A percentile compares a stretch with the other conserved stretches of the same genome.
Evolutionary conservation across 2,329 filamentous ascomycete species (phyloP).

Genomic region (Dendrostoma leiphaemia): DNA sequence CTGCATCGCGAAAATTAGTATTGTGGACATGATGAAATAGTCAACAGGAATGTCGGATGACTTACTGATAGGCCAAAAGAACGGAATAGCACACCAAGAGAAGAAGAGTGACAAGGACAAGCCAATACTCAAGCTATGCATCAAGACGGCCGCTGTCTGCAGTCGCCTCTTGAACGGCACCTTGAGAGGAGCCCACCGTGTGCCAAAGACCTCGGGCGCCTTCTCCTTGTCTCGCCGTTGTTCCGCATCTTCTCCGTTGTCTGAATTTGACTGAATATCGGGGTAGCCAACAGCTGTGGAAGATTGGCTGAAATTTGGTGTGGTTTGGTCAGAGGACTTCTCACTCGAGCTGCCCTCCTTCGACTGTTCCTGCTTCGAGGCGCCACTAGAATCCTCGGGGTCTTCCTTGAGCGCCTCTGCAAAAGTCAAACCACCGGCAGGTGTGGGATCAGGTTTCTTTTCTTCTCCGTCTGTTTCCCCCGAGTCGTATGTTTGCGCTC

Average conservation of each 20-base stretch:
- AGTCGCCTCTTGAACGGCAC: conserved; percentile 69
- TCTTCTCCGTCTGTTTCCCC: background rate
- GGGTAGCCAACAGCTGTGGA: conserved; percentile 18
- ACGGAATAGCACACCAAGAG: conserved; percentile 83
- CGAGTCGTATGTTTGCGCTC: background rate
- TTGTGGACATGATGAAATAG: too few species aligned
- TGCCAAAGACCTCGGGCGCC: conserved; percentile 40
- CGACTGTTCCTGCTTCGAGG: background rate
- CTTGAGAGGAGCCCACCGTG: conserved; percentile 81
- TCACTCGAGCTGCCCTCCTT: background rate
- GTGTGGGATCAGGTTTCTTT: conserved; percentile 6
- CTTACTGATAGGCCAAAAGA: conserved; percentile 74
- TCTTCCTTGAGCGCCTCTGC: conserved; percentile 16
- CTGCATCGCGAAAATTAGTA: background rate
- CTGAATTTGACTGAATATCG: conserved; percentile 9
- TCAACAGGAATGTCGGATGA: background rate
- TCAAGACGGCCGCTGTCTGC: conserved; percentile 75
- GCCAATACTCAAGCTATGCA: conserved; percentile 71
- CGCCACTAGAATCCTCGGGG: background rate
- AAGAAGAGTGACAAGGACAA: conserved; percentile 78
- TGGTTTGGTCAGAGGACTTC: background rate
- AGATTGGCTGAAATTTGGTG: conserved; percentile 1
- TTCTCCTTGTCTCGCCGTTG: conserved; percentile 9
- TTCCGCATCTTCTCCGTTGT: conserved; percentile 6
- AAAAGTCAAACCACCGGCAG: conserved; percentile 16